phyloP scores from a whole-genome alignment of 805 yeast species.

The Sugiyamaella lignohabitans region DNA sequence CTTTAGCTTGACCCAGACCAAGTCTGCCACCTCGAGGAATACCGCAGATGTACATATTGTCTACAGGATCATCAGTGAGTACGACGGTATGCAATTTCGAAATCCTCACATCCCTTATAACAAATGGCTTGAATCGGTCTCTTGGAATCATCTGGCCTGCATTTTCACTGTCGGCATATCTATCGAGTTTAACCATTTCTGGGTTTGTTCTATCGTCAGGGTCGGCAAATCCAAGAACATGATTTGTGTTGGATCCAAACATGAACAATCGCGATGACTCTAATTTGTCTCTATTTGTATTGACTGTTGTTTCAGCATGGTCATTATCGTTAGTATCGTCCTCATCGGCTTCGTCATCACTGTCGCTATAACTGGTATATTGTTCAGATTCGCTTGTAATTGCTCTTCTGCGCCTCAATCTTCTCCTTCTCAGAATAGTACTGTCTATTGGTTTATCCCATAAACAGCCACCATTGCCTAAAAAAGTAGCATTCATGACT shows the following conservation, averaged over 20 bases:
- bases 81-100: constrained; percentile 63
- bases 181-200: constrained; percentile 33
- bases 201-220: constrained; percentile 46
- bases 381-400: no score
- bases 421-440: no score
- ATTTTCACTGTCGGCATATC: constrained; percentile 2
- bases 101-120: constrained; percentile 44
- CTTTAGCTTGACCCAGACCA: constrained; percentile 43
- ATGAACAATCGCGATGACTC: constrained; percentile 36
- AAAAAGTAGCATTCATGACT: constrained; percentile 36
- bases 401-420: no score
- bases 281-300: no score
- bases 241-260: constrained; percentile 57
- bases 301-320: not conserved
- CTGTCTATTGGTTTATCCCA: no score
- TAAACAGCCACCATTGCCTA: constrained; percentile 4
- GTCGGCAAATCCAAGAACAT: constrained; percentile 62
- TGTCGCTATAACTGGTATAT: no score
- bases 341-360: not conserved
- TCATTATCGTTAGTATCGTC: not conserved
- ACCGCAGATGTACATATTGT: constrained; percentile 56
- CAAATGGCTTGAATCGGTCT: constrained; percentile 34
- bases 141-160: constrained; percentile 9
- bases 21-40: constrained; percentile 64
- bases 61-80: constrained; percentile 43